Conservation (phyloP, 2,329 filamentous ascomycete genomes). For the Alternaria sp. region DNA sequence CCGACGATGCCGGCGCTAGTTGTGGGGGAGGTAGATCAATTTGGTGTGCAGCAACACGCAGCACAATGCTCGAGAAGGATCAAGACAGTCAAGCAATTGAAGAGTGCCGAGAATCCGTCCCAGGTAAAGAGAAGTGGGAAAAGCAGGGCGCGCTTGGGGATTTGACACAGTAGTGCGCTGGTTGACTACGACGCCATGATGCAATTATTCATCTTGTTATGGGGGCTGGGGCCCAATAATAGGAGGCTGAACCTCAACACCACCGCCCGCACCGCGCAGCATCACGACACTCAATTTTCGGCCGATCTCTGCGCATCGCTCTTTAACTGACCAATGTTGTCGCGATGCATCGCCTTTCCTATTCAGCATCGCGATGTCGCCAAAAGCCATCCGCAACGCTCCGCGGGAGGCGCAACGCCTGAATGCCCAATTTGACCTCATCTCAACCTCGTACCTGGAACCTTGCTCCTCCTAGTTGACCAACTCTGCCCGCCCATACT, state of each 20-base stretch:
- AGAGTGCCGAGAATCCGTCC: conserved; percentile 1
- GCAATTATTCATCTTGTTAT: conserved; percentile 26
- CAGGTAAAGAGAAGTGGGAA: conserved; percentile 6
- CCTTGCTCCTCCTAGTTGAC: neutral
- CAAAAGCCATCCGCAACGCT: neutral
- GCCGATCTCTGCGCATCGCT: neutral
- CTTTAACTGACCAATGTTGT: neutral
- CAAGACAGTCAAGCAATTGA: conserved; percentile 4
- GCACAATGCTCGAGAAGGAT: conserved; percentile 4
- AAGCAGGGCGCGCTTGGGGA: conserved; percentile 19
- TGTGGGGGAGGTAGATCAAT: conserved; percentile 16
- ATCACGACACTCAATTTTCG: neutral
- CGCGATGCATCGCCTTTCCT: neutral
- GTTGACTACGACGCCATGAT: conserved; percentile 34
- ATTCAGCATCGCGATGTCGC: neutral
- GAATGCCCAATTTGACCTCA: neutral
- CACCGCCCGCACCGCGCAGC: neutral
- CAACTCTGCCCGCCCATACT: neutral
- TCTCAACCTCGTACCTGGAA: neutral
- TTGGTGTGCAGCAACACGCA: conserved; percentile 13
- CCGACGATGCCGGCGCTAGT: conserved; percentile 31
- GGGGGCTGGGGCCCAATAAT: conserved; percentile 40
- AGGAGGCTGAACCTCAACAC: conserved; percentile 29
- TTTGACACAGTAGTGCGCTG: conserved; percentile 16
- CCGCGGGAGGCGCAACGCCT: conserved; percentile 5